These are phyloP conservation scores for Sonneratia alba DNA, from an alignment of 345 rosid genomes.

Conservation along the genomic window DNA sequence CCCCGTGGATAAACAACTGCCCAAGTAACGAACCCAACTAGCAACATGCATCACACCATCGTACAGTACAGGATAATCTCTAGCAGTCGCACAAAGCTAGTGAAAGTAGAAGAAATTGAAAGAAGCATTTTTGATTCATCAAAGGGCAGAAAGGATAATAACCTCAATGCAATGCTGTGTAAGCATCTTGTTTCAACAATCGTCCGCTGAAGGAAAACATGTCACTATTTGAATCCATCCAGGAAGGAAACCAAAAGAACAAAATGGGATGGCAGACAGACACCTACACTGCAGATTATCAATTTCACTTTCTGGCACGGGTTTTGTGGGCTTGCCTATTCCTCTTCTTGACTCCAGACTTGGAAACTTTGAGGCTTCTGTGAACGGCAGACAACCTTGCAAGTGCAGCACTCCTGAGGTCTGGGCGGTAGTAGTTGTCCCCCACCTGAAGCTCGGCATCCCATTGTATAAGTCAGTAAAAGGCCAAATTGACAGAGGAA, in stretches of 20 bases:
- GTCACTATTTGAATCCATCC: background rate
- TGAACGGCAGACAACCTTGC: slow-evolving; percentile 75
- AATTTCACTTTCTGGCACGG: slow-evolving; percentile 21
- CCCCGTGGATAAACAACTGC: background rate
- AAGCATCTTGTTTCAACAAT: background rate
- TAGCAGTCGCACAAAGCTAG: background rate
- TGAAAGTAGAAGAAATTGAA: background rate
- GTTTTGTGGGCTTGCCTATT: slow-evolving; percentile 55
- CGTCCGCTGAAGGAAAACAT: background rate
- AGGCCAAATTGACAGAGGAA: background rate
- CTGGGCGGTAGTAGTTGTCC: slow-evolving; percentile 83
- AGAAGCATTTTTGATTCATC: background rate
- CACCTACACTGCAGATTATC: background rate
- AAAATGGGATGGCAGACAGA: background rate
- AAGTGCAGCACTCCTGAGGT: slow-evolving; percentile 79
- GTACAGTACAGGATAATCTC: background rate
- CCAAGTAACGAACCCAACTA: background rate
- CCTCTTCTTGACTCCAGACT: slow-evolving; percentile 87
- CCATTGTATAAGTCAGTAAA: background rate
- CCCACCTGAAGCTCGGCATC: slow-evolving; percentile 42
- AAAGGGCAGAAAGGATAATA: background rate
- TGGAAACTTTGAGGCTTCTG: slow-evolving; percentile 70
- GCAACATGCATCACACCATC: no score
- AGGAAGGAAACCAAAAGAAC: background rate
- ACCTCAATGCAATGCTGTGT: background rate